A percentile compares a stretch with the other conserved stretches of the same genome.
Conservation (phyloP, 1,139 yeast genomes). For the Suhomyces yuchorum region DNA sequence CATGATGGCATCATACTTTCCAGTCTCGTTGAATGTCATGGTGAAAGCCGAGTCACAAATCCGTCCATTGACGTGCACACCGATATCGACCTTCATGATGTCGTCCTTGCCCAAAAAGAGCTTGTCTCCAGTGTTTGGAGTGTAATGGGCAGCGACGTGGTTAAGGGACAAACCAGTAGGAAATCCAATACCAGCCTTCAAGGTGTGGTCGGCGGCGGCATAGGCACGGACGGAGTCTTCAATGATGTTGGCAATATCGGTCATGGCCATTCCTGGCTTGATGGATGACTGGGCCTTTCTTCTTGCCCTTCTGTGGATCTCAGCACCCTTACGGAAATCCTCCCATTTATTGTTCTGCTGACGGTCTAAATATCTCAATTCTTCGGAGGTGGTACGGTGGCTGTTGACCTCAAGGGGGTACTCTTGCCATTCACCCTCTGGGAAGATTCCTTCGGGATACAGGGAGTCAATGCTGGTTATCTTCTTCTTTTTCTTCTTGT, state of each 20-base stretch:
- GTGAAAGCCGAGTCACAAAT: conserved; percentile 97
- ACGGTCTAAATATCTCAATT: conserved; percentile 75
- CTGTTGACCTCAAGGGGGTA: conserved; percentile 72
- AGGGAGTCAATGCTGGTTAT: conserved; percentile 61
- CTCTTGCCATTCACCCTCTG: conserved; percentile 87
- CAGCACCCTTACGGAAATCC: conserved; percentile 94
- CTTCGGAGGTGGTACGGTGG: conserved; percentile 83
- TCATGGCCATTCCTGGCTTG: conserved; percentile 91
- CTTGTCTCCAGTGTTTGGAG: conserved; percentile 95
- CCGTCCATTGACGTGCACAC: conserved; percentile 95
- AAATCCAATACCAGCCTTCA: conserved; percentile 87
- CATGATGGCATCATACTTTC: conserved; percentile 75
- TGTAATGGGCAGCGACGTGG: conserved; percentile 96
- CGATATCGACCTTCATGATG: conserved; percentile 95
- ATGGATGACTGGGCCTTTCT: conserved; percentile 72
- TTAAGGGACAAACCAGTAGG: conserved; percentile 95
- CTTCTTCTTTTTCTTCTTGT: conserved; percentile 52
- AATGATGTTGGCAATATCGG: conserved; percentile 84
- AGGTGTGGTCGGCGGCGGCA: conserved; percentile 65
- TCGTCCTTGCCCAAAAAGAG: conserved; percentile 79
- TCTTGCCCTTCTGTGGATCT: conserved; percentile 90
- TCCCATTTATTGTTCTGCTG: conserved; percentile 70
- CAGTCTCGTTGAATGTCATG: conserved; percentile 70
- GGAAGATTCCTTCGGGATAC: conserved; percentile 75
- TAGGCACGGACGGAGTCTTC: conserved; percentile 82